A percentile compares a stretch with the other conserved stretches of the same genome.
phyloP scores from a whole-genome alignment of 2,329 filamentous ascomycete genomes.

The Monilinia laxa region DNA sequence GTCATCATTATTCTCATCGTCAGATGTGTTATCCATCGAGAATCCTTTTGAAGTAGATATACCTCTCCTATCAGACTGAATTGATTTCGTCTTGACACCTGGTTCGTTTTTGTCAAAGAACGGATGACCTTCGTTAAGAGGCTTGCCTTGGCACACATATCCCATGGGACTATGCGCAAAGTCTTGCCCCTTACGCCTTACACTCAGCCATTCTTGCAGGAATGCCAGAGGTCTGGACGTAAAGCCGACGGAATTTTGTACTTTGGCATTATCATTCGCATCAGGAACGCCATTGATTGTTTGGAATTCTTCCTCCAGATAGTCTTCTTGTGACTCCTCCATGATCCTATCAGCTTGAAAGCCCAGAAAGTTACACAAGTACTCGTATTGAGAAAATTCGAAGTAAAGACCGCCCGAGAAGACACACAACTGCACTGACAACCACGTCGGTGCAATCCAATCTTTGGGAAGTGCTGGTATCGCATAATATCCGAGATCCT shows the following conservation, averaged over 20 bases:
- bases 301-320: no score
- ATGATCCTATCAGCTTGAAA: no score
- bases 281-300: no score
- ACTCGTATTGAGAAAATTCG: not conserved
- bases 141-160: slow-evolving; percentile 41
- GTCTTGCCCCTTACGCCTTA: slow-evolving; percentile 56
- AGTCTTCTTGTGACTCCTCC: no score
- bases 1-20: not conserved
- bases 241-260: slow-evolving; percentile 25
- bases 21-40: no score
- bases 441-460: not conserved
- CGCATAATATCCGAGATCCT: not conserved
- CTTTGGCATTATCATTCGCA: not conserved
- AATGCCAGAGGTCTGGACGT: slow-evolving; percentile 47
- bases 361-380: no score
- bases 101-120: slow-evolving; percentile 47
- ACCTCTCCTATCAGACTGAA: no score
- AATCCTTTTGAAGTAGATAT: no score
- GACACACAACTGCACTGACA: not conserved
- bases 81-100: no score
- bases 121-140: slow-evolving; percentile 48
- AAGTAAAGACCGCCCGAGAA: not conserved
- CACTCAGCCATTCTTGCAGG: slow-evolving; percentile 56
- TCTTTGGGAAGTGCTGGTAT: not conserved
- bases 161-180: slow-evolving; percentile 60